Conservation (phyloP, 2,329 filamentous ascomycete species). For the Aureobasidium leucospermi region DNA sequence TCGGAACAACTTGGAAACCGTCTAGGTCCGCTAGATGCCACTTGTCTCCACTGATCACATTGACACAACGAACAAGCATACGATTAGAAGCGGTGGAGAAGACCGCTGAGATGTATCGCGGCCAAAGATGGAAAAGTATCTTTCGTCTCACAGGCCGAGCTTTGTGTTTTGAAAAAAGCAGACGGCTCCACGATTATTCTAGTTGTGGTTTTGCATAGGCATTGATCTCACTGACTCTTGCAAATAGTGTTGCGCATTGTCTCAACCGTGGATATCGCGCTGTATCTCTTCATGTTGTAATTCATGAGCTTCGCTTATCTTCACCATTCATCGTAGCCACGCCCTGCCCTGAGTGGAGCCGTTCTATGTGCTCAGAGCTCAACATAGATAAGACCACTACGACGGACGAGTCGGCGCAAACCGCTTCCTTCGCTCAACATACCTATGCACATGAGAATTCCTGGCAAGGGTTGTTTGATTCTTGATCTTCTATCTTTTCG, state of each 20-base stretch:
- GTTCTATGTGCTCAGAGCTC: background rate
- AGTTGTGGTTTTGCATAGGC: background rate
- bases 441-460: background rate
- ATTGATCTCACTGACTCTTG: background rate
- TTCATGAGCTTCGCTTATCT: background rate
- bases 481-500: too few species aligned
- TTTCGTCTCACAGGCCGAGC: background rate
- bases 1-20: background rate
- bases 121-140: background rate
- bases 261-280: background rate
- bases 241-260: background rate
- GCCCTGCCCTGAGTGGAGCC: background rate
- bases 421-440: background rate
- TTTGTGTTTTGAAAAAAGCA: background rate
- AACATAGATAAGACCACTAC: background rate
- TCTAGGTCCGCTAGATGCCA: background rate
- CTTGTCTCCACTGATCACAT: background rate
- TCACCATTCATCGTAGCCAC: background rate
- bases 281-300: background rate
- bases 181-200: background rate
- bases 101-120: background rate
- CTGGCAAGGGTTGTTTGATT: background rate
- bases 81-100: background rate
- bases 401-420: background rate
- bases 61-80: background rate